Evolutionary conservation across 257 asterid genomes (phyloP).

Genomic region (Plectranthus barbatus): DNA sequence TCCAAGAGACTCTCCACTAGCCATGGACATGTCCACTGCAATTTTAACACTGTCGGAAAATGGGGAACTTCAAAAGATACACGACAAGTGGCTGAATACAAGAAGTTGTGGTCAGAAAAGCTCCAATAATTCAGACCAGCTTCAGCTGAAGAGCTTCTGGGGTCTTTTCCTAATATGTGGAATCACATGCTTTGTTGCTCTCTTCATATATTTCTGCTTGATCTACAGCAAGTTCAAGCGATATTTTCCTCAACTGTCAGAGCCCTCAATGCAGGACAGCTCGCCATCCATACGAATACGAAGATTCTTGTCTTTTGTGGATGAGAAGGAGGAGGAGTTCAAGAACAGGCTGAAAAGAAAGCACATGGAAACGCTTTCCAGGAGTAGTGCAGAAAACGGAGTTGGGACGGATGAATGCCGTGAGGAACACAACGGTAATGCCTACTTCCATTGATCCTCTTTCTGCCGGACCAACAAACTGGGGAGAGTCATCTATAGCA

Average conservation of each 20-base stretch:
- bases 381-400: conserved; percentile 12
- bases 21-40: conserved; percentile 72
- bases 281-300: conserved; percentile 24
- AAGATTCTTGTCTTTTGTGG: conserved; percentile 44
- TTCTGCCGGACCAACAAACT: too few species aligned
- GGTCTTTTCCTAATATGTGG: conserved; percentile 61
- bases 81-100: conserved; percentile 47
- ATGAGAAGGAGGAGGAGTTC: conserved; percentile 52
- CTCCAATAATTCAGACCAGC: conserved; percentile 31
- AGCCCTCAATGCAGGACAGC: not conserved
- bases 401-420: not conserved
- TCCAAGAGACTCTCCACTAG: conserved; percentile 69
- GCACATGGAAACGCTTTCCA: conserved; percentile 19
- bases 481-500: too few species aligned
- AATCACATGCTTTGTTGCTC: conserved; percentile 30
- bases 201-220: conserved; percentile 31
- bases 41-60: conserved; percentile 55
- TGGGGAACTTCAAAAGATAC: conserved; percentile 57
- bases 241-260: conserved; percentile 20
- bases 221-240: conserved; percentile 29
- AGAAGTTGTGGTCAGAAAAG: conserved; percentile 25
- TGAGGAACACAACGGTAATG: conserved; percentile 14
- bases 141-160: conserved; percentile 44
- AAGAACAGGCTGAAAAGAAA: conserved; percentile 47
- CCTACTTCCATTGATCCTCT: not conserved